Evolutionary conservation across 352 stramenopile genomes (phyloP), one percentile per base, ranked within the genome.

Genomic region (Globisporangium emineosum): DNA sequence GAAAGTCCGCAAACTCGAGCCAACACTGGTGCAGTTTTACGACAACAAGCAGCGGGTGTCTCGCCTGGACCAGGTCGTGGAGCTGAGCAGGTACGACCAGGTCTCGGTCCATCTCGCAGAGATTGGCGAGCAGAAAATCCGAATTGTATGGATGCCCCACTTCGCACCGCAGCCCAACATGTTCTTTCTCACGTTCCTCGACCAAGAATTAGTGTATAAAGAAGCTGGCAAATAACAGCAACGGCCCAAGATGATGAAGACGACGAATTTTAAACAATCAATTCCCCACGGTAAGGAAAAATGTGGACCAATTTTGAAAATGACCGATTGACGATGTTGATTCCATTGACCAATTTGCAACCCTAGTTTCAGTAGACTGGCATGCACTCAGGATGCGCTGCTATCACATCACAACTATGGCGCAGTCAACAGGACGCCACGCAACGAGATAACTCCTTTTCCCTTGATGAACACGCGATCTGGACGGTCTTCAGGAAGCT

Each of bases 391-490:
- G 9, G 33, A 37, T 37, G 33, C 33, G 33, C 13, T 37, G 33
- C 13, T 37, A 8, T 37, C 33, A 37, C 33, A 37, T 37, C 9
- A 10, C 30, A 8, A 21, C 43, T 63, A 63, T 33, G 57, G 57
- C 5, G 45, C 30, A 43, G 57, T 63, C 19, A 63, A n/a, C 35
- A 80, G 29, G 51, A 56, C 62, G 6, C 70, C 71, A 35, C 73
- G 70, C 54, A 81, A 54, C n/a, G 71, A 69, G 35, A 73, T 56
- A 0, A 75, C 62, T 5, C 65, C 70, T 25, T 82, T 64, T 17
- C 80, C 78, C 56, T 84, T 80, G 19, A 89, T 57, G n/a, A 82
- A 33, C 29, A 89, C 74, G 21, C 78, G 70, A 8, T 59, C 73
- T 5, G 63, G 52, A 47, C 62, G 65, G 33, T 72, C 64, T 9